Conservation (phyloP, 176 grass and related monocot genomes). For the Eragrostis nindensis region DNA sequence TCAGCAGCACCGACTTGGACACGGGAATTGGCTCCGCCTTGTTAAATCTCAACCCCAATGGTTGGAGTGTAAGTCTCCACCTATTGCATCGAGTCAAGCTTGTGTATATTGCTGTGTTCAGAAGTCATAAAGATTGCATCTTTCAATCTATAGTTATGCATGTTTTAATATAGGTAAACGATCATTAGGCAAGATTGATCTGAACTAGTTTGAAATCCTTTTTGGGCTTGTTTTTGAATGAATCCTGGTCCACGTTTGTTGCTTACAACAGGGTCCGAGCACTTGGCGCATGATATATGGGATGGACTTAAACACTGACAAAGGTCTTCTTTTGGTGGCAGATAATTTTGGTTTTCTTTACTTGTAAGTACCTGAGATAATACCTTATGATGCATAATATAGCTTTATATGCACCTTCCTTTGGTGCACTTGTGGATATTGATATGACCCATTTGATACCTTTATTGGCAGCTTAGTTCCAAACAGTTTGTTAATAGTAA, state of each 20-base stretch:
- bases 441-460: constrained; percentile 5
- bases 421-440: not conserved
- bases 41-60: constrained; percentile 85
- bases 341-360: constrained; percentile 95
- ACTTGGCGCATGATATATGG: constrained; percentile 95
- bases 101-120: not conserved
- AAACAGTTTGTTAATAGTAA: not conserved
- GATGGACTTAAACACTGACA: constrained; percentile 86
- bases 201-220: constrained; percentile 12
- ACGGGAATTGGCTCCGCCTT: constrained; percentile 74
- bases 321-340: constrained; percentile 86
- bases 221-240: not conserved
- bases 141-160: not conserved
- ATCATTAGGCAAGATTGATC: constrained; percentile 3
- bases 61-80: constrained; percentile 76
- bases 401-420: not conserved
- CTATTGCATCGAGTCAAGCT: not conserved
- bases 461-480: constrained; percentile 22
- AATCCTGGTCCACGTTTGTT: constrained; percentile 5
- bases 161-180: constrained; percentile 7
- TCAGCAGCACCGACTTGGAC: constrained; percentile 79
- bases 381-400: not conserved
- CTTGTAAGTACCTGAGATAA: constrained; percentile 56
- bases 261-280: constrained; percentile 64
- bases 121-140: not conserved